Evolutionary conservation across 2,329 filamentous ascomycete genomes (phyloP).

Genomic region (Microdochium trichocladiopsis): DNA sequence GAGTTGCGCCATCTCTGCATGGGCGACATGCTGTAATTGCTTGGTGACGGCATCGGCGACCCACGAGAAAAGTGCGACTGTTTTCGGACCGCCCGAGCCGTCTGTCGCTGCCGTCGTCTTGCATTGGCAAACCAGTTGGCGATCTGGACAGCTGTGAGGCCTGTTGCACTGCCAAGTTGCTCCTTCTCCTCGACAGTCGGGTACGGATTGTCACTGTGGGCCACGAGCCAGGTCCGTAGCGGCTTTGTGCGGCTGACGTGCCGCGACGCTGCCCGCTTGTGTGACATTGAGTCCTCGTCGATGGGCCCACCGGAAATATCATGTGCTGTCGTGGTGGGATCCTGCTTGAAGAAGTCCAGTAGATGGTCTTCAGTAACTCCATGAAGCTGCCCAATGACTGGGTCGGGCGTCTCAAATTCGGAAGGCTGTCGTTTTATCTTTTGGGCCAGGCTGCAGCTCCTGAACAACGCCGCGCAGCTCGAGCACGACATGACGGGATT

Average conservation of each 20-base stretch:
- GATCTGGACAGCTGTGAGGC: conserved; percentile 35
- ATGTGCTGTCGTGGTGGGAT: conserved; percentile 5
- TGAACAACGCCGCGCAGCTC: conserved; percentile 41
- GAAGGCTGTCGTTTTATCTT: conserved; percentile 35
- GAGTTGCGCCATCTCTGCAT: conserved; percentile 36
- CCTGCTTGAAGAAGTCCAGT: background rate
- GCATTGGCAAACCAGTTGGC: conserved; percentile 45
- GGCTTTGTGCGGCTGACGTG: conserved; percentile 37
- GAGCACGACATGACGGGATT: conserved; percentile 40
- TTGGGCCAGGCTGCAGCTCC: conserved; percentile 39
- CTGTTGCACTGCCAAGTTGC: conserved; percentile 30
- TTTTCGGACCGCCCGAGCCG: conserved; percentile 13
- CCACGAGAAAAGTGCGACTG: conserved; percentile 24
- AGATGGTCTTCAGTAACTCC: conserved; percentile 33
- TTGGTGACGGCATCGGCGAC: conserved; percentile 32
- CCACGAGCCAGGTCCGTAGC: conserved; percentile 36
- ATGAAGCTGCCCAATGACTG: conserved; percentile 40
- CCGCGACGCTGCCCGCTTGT: conserved; percentile 27
- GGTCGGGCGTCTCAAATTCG: conserved; percentile 36
- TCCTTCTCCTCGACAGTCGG: conserved; percentile 38
- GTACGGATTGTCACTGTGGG: conserved; percentile 38
- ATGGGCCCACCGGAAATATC: no score
- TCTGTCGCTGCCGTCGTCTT: conserved; percentile 35
- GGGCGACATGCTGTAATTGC: conserved; percentile 30
- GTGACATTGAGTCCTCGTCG: conserved; percentile 9